phyloP scores from a whole-genome alignment of 805 yeast species.

The Candida argentea region DNA sequence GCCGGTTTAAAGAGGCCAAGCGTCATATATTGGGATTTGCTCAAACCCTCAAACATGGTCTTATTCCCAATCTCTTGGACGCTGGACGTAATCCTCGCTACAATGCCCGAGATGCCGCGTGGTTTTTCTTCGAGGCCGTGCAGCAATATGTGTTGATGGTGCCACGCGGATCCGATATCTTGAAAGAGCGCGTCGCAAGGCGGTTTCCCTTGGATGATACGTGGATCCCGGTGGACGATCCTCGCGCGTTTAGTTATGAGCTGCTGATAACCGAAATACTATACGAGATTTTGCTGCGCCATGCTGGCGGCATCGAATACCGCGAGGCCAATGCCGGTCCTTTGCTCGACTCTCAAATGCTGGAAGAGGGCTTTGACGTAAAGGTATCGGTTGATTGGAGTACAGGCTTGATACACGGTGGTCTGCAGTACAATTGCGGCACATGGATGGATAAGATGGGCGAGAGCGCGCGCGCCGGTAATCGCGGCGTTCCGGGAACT shows the following conservation, averaged over 20 bases:
- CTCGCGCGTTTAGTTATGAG: slow-evolving; percentile 65
- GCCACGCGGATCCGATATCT: slow-evolving; percentile 58
- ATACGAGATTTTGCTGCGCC: slow-evolving; percentile 76
- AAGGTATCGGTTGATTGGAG: slow-evolving; percentile 75
- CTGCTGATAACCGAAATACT: slow-evolving; percentile 66
- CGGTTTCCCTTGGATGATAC: slow-evolving; percentile 86
- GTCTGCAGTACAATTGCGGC: slow-evolving; percentile 89
- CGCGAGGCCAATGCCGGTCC: slow-evolving; percentile 96
- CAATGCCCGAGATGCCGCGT: slow-evolving; percentile 94
- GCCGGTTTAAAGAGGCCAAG: slow-evolving; percentile 70
- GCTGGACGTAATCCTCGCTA: slow-evolving; percentile 91
- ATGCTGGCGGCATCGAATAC: slow-evolving; percentile 78
- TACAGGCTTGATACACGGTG: slow-evolving; percentile 84
- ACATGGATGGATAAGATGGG: slow-evolving; percentile 99
- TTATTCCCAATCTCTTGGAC: slow-evolving; percentile 87
- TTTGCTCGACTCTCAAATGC: slow-evolving; percentile 83
- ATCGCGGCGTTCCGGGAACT: slow-evolving; percentile 92
- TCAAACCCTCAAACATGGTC: slow-evolving; percentile 84
- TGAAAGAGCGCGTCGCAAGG: slow-evolving; percentile 65
- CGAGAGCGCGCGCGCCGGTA: slow-evolving; percentile 73
- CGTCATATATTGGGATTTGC: slow-evolving; percentile 81
- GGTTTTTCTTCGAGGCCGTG: slow-evolving; percentile 86
- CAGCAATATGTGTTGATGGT: slow-evolving; percentile 68
- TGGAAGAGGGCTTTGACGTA: slow-evolving; percentile 84
- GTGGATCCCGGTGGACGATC: slow-evolving; percentile 58